These are phyloP conservation scores for Aspergillus ochraceus DNA, from an alignment of 2,329 filamentous ascomycete species.

Conservation along the genomic window DNA sequence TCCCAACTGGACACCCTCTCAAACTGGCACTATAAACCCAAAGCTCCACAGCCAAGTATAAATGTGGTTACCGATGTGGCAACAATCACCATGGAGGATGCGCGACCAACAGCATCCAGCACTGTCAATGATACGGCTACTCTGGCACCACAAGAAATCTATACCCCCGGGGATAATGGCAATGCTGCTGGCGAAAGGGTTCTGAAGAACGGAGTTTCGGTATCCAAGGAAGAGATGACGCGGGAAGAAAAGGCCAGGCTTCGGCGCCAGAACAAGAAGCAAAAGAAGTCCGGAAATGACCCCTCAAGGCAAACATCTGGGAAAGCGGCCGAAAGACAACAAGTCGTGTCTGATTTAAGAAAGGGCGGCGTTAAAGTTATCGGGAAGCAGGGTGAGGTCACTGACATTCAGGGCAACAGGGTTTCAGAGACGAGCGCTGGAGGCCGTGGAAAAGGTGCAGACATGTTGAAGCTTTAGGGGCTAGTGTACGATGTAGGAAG, in stretches of 20 bases:
- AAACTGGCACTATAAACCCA: slow-evolving; percentile 95
- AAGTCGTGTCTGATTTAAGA: slow-evolving; percentile 67
- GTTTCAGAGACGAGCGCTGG: slow-evolving; percentile 47
- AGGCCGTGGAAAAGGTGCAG: slow-evolving; percentile 21
- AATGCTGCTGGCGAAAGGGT: slow-evolving; percentile 69
- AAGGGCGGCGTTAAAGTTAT: slow-evolving; percentile 90
- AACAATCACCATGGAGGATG: slow-evolving; percentile 93
- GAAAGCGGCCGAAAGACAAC: slow-evolving; percentile 47
- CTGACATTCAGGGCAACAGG: slow-evolving; percentile 80
- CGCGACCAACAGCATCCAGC: slow-evolving; percentile 78
- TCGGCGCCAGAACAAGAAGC: slow-evolving; percentile 81
- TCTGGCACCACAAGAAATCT: slow-evolving; percentile 92
- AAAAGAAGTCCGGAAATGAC: slow-evolving; percentile 62
- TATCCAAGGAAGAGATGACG: slow-evolving; percentile 82
- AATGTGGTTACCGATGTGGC: slow-evolving; percentile 88
- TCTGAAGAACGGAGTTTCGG: slow-evolving; percentile 72
- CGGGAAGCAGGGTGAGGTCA: slow-evolving; percentile 82
- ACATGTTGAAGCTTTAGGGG: slow-evolving; percentile 38
- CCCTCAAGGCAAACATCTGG: slow-evolving; percentile 46
- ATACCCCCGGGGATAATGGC: slow-evolving; percentile 71
- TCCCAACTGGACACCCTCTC: slow-evolving; percentile 82
- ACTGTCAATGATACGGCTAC: slow-evolving; percentile 60
- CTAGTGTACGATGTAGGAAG: not conserved
- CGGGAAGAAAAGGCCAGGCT: slow-evolving; percentile 79
- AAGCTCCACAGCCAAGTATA: slow-evolving; percentile 75